These are phyloP conservation scores for Syzygium aromaticum DNA, from an alignment of 345 rosid species.

Conservation along the genomic window DNA sequence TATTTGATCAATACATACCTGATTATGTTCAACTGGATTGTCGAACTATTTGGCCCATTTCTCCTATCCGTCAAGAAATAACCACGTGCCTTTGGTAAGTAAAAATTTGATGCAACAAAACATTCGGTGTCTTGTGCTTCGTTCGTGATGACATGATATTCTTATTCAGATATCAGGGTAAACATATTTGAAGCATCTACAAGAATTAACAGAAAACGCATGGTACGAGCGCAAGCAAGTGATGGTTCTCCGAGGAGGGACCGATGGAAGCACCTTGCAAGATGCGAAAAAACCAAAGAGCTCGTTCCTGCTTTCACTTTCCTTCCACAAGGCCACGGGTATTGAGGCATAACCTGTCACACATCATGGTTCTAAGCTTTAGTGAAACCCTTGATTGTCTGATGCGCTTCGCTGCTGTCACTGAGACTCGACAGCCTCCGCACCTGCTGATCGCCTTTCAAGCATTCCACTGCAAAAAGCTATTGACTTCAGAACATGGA, in stretches of 20 bases:
- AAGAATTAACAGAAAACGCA: not conserved
- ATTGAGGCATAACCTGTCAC: not conserved
- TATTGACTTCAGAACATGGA: not conserved
- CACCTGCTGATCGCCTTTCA: slow-evolving; percentile 85
- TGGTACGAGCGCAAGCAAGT: not conserved
- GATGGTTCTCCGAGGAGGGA: not conserved
- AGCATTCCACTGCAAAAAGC: slow-evolving; percentile 59
- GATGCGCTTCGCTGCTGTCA: slow-evolving; percentile 74
- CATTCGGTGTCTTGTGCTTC: not conserved
- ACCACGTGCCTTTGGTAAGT: not conserved
- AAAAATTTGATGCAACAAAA: not conserved
- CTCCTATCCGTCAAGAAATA: not conserved
- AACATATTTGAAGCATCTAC: not conserved
- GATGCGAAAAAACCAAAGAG: not conserved
- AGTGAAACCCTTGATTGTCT: slow-evolving; percentile 72
- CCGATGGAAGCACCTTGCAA: not conserved
- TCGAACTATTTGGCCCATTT: not conserved
- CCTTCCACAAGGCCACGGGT: not conserved
- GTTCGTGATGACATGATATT: not conserved
- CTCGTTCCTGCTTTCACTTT: not conserved
- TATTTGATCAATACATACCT: not conserved
- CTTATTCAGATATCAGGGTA: not conserved
- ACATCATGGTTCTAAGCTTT: slow-evolving; percentile 77
- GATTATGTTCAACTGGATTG: not conserved
- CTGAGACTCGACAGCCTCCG: slow-evolving; percentile 73